A percentile compares a stretch with the other conserved stretches of the same genome.
Conservation (phyloP, 257 asterid species). For the Ocimum tenuiflorum region DNA sequence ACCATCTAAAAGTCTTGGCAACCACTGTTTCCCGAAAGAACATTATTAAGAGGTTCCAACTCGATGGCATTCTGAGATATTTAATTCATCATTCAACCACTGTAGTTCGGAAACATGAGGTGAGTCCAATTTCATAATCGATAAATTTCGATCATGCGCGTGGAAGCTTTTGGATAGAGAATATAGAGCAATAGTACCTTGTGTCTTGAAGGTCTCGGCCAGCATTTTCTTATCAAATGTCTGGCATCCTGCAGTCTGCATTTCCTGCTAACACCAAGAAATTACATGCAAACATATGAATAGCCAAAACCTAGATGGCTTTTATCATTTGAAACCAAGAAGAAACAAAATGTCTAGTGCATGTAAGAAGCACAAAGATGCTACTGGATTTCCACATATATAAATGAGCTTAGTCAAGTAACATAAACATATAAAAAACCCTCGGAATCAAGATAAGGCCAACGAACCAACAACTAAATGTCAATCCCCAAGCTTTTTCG, state of each 20-base stretch:
- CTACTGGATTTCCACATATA: not conserved
- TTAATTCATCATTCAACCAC: too few species aligned
- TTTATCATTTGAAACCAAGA: not conserved
- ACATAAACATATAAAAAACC: not conserved
- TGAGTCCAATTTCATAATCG: not conserved
- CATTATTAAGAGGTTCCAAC: too few species aligned
- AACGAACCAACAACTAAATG: not conserved
- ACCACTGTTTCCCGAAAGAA: too few species aligned
- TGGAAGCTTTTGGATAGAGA: not conserved
- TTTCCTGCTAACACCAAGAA: conserved; percentile 45
- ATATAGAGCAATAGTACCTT: conserved; percentile 35
- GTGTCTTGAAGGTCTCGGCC: conserved; percentile 72
- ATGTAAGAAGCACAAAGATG: not conserved
- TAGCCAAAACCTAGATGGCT: conserved; percentile 3
- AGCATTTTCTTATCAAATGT: conserved; percentile 42
- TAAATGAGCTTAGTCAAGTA: not conserved
- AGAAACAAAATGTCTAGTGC: not conserved
- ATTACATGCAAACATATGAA: conserved; percentile 7
- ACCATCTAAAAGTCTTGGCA: too few species aligned
- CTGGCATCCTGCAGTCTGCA: conserved; percentile 55
- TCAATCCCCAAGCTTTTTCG: not conserved
- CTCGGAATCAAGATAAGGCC: not conserved
- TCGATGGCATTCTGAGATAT: too few species aligned
- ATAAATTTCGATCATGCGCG: not conserved
- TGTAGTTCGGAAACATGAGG: not conserved